Base-by-base conservation (phyloP, 2,329 filamentous ascomycete genomes). In the Sphaceloma murrayae region DNA sequence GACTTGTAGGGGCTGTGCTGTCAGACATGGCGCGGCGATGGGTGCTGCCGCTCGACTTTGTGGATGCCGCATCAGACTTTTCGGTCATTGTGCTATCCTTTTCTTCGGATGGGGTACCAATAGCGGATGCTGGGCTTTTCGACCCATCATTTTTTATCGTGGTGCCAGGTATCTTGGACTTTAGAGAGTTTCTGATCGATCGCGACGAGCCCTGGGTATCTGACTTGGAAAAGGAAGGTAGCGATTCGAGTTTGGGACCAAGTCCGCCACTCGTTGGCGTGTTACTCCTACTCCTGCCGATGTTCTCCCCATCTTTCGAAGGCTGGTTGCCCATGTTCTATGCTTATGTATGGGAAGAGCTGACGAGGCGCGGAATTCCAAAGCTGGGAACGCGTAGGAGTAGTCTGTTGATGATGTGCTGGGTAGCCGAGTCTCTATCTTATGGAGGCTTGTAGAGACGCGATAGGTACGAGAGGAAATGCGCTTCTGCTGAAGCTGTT, bases 161-260 rank as follows among this genome's bases (percentile, higher is more conserved):
- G 53, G 58, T 71, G 26, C 82, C 84, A 2, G 84, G 86, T 48
- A 94, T 95, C 67, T 95, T 95, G 50, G 86, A 93, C 49, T 85
- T 77, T 53, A 96, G 75, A 6, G 75, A 75, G 29, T 79, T 82
- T 53, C 85, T 78, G 62, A 95, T 80, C 3, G 88, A 95, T 52
- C 87, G 82, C 22, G 82, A 78, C 5, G 87, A 95, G 53, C 94
- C 88, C 62, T 88, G 89, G 19, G 89, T 96, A 60, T 96, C 89
- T 46, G 87, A 86, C 61, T 83, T 82, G 66, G 81, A 84, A 61
- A 96, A 89, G 19, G 89, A 94, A 19, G 88, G 89, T 63, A 91
- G 94, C 21, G 85, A 84, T 62, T 86, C 82, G 48, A 95, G 69
- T 49, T 75, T 70, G 27, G 83, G 77, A 51, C 66, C 68, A 47